Conservation (phyloP, 495 filamentous ascomycete genomes). For the Margaritispora aquatica region DNA sequence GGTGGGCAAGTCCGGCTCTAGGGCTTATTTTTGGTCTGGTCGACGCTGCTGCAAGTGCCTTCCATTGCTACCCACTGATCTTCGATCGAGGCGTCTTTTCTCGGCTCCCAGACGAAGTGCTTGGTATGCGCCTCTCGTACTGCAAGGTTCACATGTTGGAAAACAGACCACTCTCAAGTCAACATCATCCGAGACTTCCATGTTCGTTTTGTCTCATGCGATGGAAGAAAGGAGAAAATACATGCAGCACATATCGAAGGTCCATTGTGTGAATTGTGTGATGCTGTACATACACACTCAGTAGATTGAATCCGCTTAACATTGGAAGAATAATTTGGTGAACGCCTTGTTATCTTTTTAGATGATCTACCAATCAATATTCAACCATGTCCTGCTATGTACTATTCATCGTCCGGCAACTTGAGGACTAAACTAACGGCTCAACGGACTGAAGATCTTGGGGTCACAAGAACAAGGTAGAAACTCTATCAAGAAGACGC, state of each 20-base stretch:
- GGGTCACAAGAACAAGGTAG: conserved; percentile 2
- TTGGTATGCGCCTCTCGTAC: neutral
- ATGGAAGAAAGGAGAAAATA: neutral
- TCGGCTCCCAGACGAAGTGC: neutral
- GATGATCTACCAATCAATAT: neutral
- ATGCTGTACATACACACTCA: neutral
- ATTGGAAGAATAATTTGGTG: too few relatives aligned
- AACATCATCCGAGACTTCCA: conserved; percentile 3
- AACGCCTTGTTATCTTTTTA: too few relatives aligned
- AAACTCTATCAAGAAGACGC: neutral
- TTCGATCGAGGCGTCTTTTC: neutral
- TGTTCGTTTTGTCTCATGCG: too few relatives aligned
- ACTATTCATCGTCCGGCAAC: neutral
- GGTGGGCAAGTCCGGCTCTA: neutral
- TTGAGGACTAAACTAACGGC: conserved; percentile 5
- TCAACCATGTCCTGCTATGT: neutral
- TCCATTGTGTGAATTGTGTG: too few relatives aligned
- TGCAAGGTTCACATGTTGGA: neutral
- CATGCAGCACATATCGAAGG: neutral
- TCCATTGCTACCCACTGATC: neutral
- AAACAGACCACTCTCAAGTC: conserved; percentile 5
- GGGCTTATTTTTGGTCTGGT: neutral
- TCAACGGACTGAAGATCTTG: conserved; percentile 7
- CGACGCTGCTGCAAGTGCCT: neutral
- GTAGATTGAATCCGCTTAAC: too few relatives aligned